Base-by-base conservation (phyloP, 2,329 filamentous ascomycete genomes). In the Colletotrichum simmondsii region DNA sequence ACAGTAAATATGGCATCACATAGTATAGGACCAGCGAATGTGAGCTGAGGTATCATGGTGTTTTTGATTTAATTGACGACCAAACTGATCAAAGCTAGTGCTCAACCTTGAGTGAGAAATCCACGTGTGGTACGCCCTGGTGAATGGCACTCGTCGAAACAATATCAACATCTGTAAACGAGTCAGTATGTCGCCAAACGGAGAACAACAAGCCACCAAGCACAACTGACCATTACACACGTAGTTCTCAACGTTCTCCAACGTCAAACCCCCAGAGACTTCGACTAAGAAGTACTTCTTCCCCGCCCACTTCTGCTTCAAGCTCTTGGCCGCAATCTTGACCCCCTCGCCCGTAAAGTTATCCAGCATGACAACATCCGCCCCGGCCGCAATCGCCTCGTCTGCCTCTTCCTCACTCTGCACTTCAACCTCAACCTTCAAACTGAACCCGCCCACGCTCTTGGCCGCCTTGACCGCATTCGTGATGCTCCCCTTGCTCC, bases 341-440 rank as follows among this genome's bases (percentile, higher is more conserved):
- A 98, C 92, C 0, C 92, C 94, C 1, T 94, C 92, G 1, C 93
- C 91, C 0, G 91, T 92, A 80, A 98, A 99, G 82, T 99, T 99
- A 81, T 99, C 97, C 73, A 99, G 85, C 97, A 99, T 99, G 74
- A 99, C 92, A 24, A 99, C 92, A 81, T 99, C 96, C 0, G 97
- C 97, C 1, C 97, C 97, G 0, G 96, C 96, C 3, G 86, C 90
- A 78, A 98, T 95, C 0, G 97, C 97, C 83, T 97, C 95, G 81
- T 98, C 92, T 0, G 97, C 97, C 84, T 98, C 95, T 56, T 88
- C 91, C 83, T 98, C 92, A 78, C 88, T 93, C 85, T 96, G 94
- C 59, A 97, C 97, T 86, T 99, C 96, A 28, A 99, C 97, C 85
- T 99, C 97, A 53, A 99, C 90, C 87, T 98, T 99, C 72, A 98